Base-by-base conservation (phyloP, 2,329 filamentous ascomycete genomes). In the Colletotrichum lini region DNA sequence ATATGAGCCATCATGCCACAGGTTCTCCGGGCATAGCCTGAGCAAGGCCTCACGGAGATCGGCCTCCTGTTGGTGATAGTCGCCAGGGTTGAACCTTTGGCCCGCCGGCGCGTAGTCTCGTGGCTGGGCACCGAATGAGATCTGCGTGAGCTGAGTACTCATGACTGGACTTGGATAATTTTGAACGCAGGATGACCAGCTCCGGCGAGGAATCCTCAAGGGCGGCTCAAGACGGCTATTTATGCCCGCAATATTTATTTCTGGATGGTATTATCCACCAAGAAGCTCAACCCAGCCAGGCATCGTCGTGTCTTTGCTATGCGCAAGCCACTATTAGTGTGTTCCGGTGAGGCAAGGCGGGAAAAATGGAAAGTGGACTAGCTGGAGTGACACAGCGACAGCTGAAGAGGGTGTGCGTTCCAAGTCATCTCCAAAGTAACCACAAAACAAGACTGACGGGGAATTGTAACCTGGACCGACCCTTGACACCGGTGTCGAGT, bases 1-100 rank as follows among this genome's bases (percentile, higher is more conserved):
- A 56, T 80, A 79, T 13, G 77, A 79, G 3, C 68, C 75, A 26
- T 77, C 52, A 12, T 73, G 76, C 82, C 81, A 81, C 8, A 79
- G 47, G 3, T 76, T 64, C 18, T 66, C 74, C 3, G 76, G 74
- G 40, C 79, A 80, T 0, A 74, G 13, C 0, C 67, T 56, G 6
- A 79, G 65, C 8, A 80, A 64, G 0, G 23, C 70, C 0, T 73
- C 73, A 12, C 75, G 59, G 2, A 75, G 52, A 16, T 54, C 7
- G 21, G n/a, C 26, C 16, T 65, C 62, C 35, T 57, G 42, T n/a
- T 18, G 13, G 35, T 2, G 3, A n/a, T 30, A 30, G 2, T 42
- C 40, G 18, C 21, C 13, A 6, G 6, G 6, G 13, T 50, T 16
- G 13, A 52, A 23, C 1, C 18, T 21, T 21, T 23, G 38, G 49